Evolutionary conservation across 768 basidiomycete species (phyloP), one percentile per base, ranked within the genome.

Genomic region (Lactifluus echinatus): DNA sequence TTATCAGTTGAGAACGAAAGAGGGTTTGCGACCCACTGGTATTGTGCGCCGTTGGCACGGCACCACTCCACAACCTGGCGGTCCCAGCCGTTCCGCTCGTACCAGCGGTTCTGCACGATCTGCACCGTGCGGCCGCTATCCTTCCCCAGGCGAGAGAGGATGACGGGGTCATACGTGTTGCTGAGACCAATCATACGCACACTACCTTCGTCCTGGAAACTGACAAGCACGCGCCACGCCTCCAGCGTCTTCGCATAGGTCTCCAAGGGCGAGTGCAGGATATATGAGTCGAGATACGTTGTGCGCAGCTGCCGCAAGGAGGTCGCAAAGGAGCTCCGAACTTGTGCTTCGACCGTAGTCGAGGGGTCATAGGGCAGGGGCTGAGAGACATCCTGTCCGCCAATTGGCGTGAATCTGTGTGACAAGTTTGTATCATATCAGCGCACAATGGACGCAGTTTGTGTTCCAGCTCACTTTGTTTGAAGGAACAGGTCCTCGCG

Each of bases 41-140:
- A 92, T 66, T 82, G 78, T 8, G 87, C 83, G 11, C 70, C 79
- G 49, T 84, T 73, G 53, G 76, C 70, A 62, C 71, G 76, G 67
- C 90, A 93, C 62, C 85, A 85, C 36, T 71, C 70, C 61, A 82
- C 75, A 4, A 90, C 83, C 1, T 75, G 75, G 51, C 71, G 72
- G 65, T 91, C 88, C 85, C 87, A 93, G 4, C 70, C 74, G 57
- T 91, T 93, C 5, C 81, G 83, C 67, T 89, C 83, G 64, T 83
- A 86, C 89, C 90, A 94, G 48, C 90, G 73, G 68, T 90, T 89
- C 68, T 91, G 90, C 15, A 93, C 87, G 29, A 90, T 79, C 55
- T 87, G 78, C 4, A 87, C 79, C 46, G 66, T 66, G 31, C 68
- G 46, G 57, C 79, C 76, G 53, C 82, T 73, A 62, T 77, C 72